Conservation (phyloP, 1,139 yeast species). For the Zygosaccharomyces sapae region DNA sequence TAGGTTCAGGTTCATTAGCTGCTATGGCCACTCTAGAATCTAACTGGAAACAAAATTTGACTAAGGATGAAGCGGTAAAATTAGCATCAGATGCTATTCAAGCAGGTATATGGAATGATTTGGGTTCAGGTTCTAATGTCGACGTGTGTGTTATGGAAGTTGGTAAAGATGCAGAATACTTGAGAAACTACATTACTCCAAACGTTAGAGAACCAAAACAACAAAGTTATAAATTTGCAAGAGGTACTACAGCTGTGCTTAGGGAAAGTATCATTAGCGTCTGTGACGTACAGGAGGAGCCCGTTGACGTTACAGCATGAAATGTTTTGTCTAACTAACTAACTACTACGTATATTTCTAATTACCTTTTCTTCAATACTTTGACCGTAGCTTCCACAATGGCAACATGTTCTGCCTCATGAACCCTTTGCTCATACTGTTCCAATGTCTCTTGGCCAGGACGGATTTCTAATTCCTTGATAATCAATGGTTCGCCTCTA, state of each 20-base stretch:
- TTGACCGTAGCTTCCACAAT: slow-evolving; percentile 84
- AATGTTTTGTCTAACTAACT: not conserved
- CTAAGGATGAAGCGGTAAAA: slow-evolving; percentile 81
- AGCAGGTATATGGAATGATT: slow-evolving; percentile 98
- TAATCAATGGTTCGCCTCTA: slow-evolving; percentile 82
- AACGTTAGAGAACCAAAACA: slow-evolving; percentile 81
- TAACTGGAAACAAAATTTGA: slow-evolving; percentile 73
- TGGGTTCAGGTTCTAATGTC: slow-evolving; percentile 97
- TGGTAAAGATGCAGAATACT: slow-evolving; percentile 78
- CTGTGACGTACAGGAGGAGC: slow-evolving; percentile 69
- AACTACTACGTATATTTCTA: slow-evolving; percentile 1
- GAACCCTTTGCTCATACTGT: slow-evolving; percentile 79
- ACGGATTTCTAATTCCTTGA: slow-evolving; percentile 67
- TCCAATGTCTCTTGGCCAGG: slow-evolving; percentile 69
- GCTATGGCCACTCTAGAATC: slow-evolving; percentile 97
- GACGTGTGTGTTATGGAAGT: slow-evolving; percentile 95
- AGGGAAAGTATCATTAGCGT: slow-evolving; percentile 59
- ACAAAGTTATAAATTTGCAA: slow-evolving; percentile 73
- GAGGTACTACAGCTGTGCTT: slow-evolving; percentile 89
- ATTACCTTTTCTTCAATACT: slow-evolving; percentile 39
- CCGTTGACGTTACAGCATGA: slow-evolving; percentile 37
- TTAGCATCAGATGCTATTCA: slow-evolving; percentile 90
- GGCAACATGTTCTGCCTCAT: slow-evolving; percentile 76
- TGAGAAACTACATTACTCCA: slow-evolving; percentile 87
- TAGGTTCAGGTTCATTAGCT: slow-evolving; percentile 97